Percentiles rank a stretch among this genome's conserved stretches.
Evolutionary conservation across 2,329 filamentous ascomycete species (phyloP).

Genomic region (Akanthomyces lecanii): DNA sequence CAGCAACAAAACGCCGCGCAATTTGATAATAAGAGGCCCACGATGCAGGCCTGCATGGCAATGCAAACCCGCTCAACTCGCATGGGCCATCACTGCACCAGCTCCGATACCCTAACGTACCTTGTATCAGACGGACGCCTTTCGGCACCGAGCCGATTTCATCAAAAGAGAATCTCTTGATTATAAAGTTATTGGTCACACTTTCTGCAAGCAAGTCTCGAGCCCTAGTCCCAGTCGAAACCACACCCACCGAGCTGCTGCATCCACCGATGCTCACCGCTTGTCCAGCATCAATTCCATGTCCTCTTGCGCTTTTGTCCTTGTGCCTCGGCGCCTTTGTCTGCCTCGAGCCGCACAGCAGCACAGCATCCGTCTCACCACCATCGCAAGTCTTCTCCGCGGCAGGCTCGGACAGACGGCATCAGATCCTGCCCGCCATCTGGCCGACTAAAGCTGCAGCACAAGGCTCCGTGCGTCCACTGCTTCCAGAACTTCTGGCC

Average conservation of each 20-base stretch:
- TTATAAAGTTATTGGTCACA: not conserved
- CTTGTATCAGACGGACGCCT: not conserved
- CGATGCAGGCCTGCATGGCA: not conserved
- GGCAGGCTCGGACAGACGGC: constrained; percentile 9
- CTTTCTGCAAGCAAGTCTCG: not conserved
- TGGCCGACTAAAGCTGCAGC: not conserved
- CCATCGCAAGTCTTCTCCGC: not conserved
- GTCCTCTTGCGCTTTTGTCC: not conserved
- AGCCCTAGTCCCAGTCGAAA: constrained; percentile 13
- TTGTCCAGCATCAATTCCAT: not conserved
- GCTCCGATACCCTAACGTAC: not conserved
- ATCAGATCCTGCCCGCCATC: constrained; percentile 12
- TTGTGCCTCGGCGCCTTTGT: not conserved
- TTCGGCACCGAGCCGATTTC: not conserved
- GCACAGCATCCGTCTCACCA: not conserved
- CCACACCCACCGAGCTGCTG: not conserved
- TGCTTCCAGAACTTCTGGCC: constrained; percentile 6
- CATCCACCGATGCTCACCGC: constrained; percentile 10
- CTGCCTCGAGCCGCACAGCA: not conserved
- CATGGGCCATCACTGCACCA: not conserved
- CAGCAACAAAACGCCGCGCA: not conserved
- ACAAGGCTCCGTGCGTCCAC: not conserved
- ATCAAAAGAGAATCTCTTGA: not conserved
- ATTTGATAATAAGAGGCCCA: not conserved
- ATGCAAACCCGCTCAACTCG: not conserved